Percentiles rank a stretch among this genome's conserved stretches.
Evolutionary conservation across 2,329 filamentous ascomycete genomes (phyloP).

Genomic region (Nakataea oryzae): DNA sequence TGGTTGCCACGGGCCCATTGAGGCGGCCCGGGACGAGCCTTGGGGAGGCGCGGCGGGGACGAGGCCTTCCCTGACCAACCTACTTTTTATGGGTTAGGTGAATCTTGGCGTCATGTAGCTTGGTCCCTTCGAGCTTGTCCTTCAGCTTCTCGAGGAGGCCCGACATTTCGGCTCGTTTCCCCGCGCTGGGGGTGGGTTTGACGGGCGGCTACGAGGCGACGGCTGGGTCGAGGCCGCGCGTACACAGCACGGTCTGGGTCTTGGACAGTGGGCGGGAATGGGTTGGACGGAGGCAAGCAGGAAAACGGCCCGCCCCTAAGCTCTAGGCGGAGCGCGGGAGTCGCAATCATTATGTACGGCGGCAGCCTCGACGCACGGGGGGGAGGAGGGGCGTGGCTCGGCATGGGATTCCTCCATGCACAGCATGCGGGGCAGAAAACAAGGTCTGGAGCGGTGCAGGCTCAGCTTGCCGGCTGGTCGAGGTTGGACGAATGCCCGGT

Average conservation of each 20-base stretch:
- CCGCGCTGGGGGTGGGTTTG: not conserved
- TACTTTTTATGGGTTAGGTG: conserved; percentile 50
- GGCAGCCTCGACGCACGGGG: not conserved
- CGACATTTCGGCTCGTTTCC: not conserved
- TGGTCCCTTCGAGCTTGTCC: conserved; percentile 43
- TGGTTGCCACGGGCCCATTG: too few species aligned
- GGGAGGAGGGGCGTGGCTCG: not conserved
- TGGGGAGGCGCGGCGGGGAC: not conserved
- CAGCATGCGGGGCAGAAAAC: not conserved
- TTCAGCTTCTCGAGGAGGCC: conserved; percentile 33
- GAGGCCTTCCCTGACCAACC: conserved; percentile 5
- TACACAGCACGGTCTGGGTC: not conserved
- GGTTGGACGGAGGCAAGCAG: not conserved
- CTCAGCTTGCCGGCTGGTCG: not conserved
- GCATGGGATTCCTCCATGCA: not conserved
- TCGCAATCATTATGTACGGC: not conserved
- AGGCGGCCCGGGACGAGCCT: not conserved
- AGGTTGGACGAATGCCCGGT: not conserved
- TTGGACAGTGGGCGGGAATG: not conserved
- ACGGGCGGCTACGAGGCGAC: not conserved
- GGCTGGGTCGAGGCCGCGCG: not conserved
- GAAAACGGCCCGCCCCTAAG: not conserved
- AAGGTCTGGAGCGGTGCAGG: not conserved
- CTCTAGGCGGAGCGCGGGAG: not conserved
- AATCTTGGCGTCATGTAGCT: conserved; percentile 47